A percentile compares a stretch with the other conserved stretches of the same genome.
phyloP scores from a whole-genome alignment of 768 basidiomycete species.

The Tylopilus plumbeoviolaceoides region DNA sequence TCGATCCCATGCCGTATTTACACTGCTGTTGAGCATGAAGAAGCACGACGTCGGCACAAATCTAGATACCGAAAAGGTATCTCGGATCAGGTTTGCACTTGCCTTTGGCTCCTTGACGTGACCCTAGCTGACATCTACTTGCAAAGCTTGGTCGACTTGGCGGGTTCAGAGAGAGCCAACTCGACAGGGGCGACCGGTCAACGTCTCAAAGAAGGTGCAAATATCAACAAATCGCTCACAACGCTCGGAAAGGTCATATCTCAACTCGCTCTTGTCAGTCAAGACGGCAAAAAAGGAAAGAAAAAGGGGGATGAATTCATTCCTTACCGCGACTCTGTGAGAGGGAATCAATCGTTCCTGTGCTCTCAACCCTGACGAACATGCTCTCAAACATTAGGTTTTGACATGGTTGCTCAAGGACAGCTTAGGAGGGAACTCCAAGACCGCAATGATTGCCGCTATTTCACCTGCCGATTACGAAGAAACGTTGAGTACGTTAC shows the following conservation, averaged over 20 bases:
- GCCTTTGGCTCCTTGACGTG: neutral
- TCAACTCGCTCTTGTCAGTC: slow-evolving; percentile 64
- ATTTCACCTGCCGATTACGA: slow-evolving; percentile 99
- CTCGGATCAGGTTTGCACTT: slow-evolving; percentile 75
- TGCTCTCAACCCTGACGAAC: slow-evolving; percentile 5
- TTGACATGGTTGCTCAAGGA: slow-evolving; percentile 98
- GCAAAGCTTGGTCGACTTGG: slow-evolving; percentile 85
- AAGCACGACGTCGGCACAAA: slow-evolving; percentile 79
- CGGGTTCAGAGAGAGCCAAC: slow-evolving; percentile 95
- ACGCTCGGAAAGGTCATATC: slow-evolving; percentile 98
- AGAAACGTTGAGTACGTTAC: slow-evolving; percentile 92
- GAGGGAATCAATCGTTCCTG: slow-evolving; percentile 22
- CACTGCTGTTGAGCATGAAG: slow-evolving; percentile 91
- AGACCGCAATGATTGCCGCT: slow-evolving; percentile 99
- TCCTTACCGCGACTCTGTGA: slow-evolving; percentile 94
- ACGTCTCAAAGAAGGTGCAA: slow-evolving; percentile 94
- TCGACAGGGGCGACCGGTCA: slow-evolving; percentile 97
- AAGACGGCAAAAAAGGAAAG: slow-evolving; percentile 74
- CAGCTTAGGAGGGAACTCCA: slow-evolving; percentile 93
- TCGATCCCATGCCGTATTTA: slow-evolving; percentile 97
- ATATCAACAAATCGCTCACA: slow-evolving; percentile 98
- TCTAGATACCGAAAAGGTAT: slow-evolving; percentile 97
- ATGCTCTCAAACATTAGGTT: slow-evolving; percentile 47
- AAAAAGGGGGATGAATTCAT: slow-evolving; percentile 91
- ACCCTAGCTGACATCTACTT: slow-evolving; percentile 8